A percentile compares a stretch with the other conserved stretches of the same genome.
Evolutionary conservation across 208 protist genomes (phyloP).

Genomic region (Naegleria gruberi): DNA sequence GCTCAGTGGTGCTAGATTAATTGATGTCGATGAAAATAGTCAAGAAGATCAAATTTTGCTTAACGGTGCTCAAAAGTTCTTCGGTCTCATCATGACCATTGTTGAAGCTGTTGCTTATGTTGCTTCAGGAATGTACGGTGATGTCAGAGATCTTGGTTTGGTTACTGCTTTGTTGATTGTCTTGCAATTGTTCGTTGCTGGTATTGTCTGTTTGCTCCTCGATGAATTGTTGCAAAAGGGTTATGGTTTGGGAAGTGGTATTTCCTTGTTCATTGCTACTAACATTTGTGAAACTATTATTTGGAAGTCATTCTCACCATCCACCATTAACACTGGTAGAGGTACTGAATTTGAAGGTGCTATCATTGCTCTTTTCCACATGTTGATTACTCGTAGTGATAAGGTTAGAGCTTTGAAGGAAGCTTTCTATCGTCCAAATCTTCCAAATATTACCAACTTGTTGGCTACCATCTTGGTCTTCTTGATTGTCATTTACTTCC

Average conservation of each 20-base stretch:
- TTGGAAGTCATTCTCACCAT: conserved; percentile 98
- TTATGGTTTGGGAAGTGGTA: conserved; percentile 97
- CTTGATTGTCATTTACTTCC: conserved; percentile 98
- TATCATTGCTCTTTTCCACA: conserved; percentile 97
- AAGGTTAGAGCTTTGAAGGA: conserved; percentile 96
- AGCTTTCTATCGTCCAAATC: conserved; percentile 97
- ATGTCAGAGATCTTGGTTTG: conserved; percentile 84
- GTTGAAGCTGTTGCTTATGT: conserved; percentile 95
- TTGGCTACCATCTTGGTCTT: conserved; percentile 98
- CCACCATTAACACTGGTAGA: conserved; percentile 93
- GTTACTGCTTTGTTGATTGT: conserved; percentile 92
- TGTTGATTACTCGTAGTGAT: conserved; percentile 84
- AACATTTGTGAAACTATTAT: conserved; percentile 99
- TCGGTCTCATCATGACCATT: conserved; percentile 93
- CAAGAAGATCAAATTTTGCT: conserved; percentile 91
- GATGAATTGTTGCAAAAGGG: conserved; percentile 99
- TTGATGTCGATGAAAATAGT: conserved; percentile 88
- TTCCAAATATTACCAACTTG: conserved; percentile 99
- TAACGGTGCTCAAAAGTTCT: conserved; percentile 92
- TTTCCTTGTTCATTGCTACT: conserved; percentile 99
- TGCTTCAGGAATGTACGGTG: conserved; percentile 97
- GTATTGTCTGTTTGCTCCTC: conserved; percentile 95
- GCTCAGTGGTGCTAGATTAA: conserved; percentile 83
- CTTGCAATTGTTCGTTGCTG: conserved; percentile 92
- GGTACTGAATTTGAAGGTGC: conserved; percentile 98